phyloP scores from a whole-genome alignment of 2,329 filamentous ascomycete species.

The Colletotrichum godetiae region DNA sequence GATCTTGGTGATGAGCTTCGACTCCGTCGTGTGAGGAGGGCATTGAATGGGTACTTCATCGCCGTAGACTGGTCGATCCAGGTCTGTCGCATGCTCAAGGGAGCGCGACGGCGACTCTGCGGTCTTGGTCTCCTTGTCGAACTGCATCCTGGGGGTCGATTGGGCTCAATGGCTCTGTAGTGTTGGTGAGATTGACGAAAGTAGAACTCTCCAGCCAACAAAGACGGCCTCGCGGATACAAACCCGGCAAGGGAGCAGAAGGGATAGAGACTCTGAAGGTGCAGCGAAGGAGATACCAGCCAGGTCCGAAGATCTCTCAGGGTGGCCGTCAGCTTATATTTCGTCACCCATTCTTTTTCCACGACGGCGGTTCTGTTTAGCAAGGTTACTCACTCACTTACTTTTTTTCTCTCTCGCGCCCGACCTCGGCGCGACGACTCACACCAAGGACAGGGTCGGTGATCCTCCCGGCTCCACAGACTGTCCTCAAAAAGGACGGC shows the following conservation, averaged over 20 bases:
- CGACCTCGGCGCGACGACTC: conserved; percentile 16
- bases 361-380: neutral
- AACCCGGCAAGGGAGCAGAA: neutral
- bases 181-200: neutral
- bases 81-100: conserved; percentile 28
- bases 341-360: neutral
- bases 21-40: conserved; percentile 70
- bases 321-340: conserved; percentile 32
- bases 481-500: neutral
- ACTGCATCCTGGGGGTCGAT: conserved; percentile 21
- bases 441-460: conserved; percentile 14
- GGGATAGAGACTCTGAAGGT: neutral
- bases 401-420: neutral
- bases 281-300: neutral
- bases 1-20: conserved; percentile 74
- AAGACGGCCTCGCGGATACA: conserved; percentile 1
- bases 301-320: neutral
- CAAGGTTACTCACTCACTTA: neutral
- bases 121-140: conserved; percentile 24
- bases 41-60: conserved; percentile 44
- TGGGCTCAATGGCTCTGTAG: neutral
- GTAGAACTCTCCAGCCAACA: neutral
- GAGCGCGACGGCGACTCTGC: conserved; percentile 25
- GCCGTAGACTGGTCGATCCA: conserved; percentile 14
- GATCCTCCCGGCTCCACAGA: conserved; percentile 29